Base-by-base conservation (phyloP, 371 early-diverging fungal species). In the Mucor mucedo region DNA sequence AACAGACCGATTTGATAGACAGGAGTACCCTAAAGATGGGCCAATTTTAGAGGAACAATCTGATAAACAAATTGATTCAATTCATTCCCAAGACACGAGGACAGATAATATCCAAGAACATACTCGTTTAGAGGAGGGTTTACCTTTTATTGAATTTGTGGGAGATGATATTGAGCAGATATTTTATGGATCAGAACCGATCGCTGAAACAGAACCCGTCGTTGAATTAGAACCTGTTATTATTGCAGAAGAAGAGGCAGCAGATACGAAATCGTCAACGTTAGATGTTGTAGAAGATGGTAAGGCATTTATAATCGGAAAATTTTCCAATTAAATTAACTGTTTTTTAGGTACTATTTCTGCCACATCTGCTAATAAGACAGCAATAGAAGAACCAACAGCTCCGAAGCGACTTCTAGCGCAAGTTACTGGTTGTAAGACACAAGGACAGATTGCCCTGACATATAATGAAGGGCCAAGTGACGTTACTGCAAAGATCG, bases 391-490 rank as follows among this genome's bases (percentile, higher is more conserved):
- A 30, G 32, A 9, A 14, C 50, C 50, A 28, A 30, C 50, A 2
- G 30, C 9, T 52, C n/a, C 45, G 58, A 27, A 64, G 66, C 16
- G 68, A 60, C 48, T 59, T 39, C 16, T 47, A 30, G 49, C 72
- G 13, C 68, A 52, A 35, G 55, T 68, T 10, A 68, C 68, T 4
- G 60, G 64, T 11, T 53, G 77, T 66, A 21, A 53, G 45, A 82
- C 83, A 14, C 76, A 81, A 52, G 84, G 86, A 13, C 83, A 83
- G 39, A 71, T 84, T 55, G 86, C 84, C 1, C 69, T 84, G 35
- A 86, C 84, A 28, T 83, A 75, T 66, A 82, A 77, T 44, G 87
- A 86, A 56, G 85, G 87, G n/a, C 87, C 85, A 7, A 86, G 84
- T 59, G 87, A 86, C 66, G 87, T 80, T 8, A 84, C 84, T 1